Conservation (phyloP, 768 basidiomycete species). For the Agrocybe chaxingu region DNA sequence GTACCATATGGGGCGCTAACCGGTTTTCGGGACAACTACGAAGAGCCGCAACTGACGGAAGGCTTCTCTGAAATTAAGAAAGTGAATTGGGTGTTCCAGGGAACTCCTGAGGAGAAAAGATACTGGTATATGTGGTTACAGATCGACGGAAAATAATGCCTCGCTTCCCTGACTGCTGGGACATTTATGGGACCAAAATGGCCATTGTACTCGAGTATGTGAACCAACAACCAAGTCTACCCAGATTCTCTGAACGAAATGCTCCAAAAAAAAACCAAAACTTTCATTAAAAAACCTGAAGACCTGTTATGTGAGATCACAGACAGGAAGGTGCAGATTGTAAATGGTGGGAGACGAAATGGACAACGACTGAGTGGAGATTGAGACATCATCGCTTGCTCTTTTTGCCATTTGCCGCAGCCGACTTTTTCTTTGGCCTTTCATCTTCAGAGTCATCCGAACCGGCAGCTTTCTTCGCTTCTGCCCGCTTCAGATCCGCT, state of each 20-base stretch:
- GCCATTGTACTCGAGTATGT: no score
- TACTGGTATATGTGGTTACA: conserved; percentile 88
- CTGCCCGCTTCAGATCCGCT: conserved; percentile 53
- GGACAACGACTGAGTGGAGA: neutral
- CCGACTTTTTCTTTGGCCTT: conserved; percentile 44
- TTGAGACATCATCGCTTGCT: conserved; percentile 20
- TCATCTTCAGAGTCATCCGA: conserved; percentile 54
- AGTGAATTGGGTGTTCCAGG: conserved; percentile 81
- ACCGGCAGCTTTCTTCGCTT: conserved; percentile 36
- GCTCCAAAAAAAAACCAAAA: no score
- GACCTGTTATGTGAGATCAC: neutral
- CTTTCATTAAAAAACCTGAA: no score
- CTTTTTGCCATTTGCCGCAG: conserved; percentile 42
- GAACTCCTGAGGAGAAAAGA: conserved; percentile 63
- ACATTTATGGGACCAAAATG: no score
- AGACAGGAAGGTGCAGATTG: neutral
- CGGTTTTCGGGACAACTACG: conserved; percentile 55
- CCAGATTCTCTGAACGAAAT: no score
- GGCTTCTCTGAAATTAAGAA: conserved; percentile 75
- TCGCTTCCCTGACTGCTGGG: neutral
- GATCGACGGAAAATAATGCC: conserved; percentile 59
- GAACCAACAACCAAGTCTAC: no score
- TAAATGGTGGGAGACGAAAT: neutral
- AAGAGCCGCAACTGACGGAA: conserved; percentile 65
- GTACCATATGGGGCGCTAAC: conserved; percentile 61